Percentiles rank a stretch among this genome's conserved stretches.
Evolutionary conservation across 2,329 filamentous ascomycete species (phyloP).

Genomic region (Ophiostoma sp.): DNA sequence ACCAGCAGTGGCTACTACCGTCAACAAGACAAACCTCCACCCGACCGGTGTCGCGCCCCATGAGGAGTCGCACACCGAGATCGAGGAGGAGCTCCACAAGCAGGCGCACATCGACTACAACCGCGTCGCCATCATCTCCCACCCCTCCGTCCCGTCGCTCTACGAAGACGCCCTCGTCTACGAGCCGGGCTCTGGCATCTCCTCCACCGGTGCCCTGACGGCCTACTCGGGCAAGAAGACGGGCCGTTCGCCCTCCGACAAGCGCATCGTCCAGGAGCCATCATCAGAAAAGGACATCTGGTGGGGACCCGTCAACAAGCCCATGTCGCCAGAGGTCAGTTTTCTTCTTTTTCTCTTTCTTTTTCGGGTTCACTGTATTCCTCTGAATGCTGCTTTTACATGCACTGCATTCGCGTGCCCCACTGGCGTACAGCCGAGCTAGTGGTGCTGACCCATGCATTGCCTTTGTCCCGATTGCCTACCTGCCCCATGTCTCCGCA

Average conservation of each 20-base stretch:
- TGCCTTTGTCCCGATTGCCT: slow-evolving; percentile 1
- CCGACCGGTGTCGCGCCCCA: slow-evolving; percentile 78
- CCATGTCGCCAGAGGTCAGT: slow-evolving; percentile 92
- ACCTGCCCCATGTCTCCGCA: neutral
- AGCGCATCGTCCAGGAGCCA: slow-evolving; percentile 91
- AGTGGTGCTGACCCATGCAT: slow-evolving; percentile 8
- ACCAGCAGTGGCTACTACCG: slow-evolving; percentile 41
- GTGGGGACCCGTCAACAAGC: slow-evolving; percentile 99
- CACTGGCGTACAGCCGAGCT: slow-evolving; percentile 26
- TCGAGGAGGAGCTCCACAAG: slow-evolving; percentile 95
- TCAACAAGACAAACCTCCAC: slow-evolving; percentile 92
- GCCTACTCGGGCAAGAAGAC: slow-evolving; percentile 99
- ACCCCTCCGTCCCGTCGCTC: slow-evolving; percentile 88
- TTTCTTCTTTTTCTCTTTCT: slow-evolving; percentile 14
- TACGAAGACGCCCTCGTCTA: slow-evolving; percentile 99
- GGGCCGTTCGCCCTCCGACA: slow-evolving; percentile 91
- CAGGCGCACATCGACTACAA: slow-evolving; percentile 99
- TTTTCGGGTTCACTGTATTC: neutral
- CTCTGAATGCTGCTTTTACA: too few species aligned
- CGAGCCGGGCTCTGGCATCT: slow-evolving; percentile 96
- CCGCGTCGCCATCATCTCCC: slow-evolving; percentile 90
- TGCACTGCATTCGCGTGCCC: slow-evolving; percentile 1
- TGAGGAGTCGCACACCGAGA: slow-evolving; percentile 82
- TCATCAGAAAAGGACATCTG: slow-evolving; percentile 87
- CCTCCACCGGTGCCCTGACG: slow-evolving; percentile 87